Conservation (phyloP, 116 monocot species). For the Papilionanthe hybrid region DNA sequence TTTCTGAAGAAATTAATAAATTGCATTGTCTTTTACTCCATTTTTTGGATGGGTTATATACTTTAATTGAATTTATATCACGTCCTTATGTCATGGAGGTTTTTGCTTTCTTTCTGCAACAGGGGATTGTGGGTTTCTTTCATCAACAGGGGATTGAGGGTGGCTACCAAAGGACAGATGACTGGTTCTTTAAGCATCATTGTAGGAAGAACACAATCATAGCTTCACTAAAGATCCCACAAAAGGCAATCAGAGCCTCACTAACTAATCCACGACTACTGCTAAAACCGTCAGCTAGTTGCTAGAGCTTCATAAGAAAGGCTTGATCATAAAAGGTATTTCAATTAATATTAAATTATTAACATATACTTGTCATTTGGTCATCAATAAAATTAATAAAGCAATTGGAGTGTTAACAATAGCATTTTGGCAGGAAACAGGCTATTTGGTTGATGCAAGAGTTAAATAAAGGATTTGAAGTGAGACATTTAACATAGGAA, state of each 20-base stretch:
- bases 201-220: not conserved
- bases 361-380: not conserved
- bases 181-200: not conserved
- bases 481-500: not conserved
- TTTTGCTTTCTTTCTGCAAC: not conserved
- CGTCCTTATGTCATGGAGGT: not conserved
- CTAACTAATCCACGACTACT: not conserved
- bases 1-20: not conserved
- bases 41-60: not conserved
- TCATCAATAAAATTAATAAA: not conserved
- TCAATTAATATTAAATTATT: too few species aligned
- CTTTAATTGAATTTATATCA: not conserved
- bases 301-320: too few species aligned
- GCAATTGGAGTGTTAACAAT: not conserved
- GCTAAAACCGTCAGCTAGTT: not conserved
- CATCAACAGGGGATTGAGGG: not conserved
- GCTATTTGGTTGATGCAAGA: not conserved
- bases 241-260: not conserved
- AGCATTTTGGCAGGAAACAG: not conserved
- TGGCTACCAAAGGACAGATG: not conserved
- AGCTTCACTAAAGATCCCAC: not conserved
- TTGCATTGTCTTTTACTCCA: not conserved
- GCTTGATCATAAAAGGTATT: too few species aligned
- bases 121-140: not conserved
- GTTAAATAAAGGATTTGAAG: not conserved